These are phyloP conservation scores for Cryphonectria radicalis DNA, from an alignment of 2,329 filamentous ascomycete species.

Conservation along the genomic window DNA sequence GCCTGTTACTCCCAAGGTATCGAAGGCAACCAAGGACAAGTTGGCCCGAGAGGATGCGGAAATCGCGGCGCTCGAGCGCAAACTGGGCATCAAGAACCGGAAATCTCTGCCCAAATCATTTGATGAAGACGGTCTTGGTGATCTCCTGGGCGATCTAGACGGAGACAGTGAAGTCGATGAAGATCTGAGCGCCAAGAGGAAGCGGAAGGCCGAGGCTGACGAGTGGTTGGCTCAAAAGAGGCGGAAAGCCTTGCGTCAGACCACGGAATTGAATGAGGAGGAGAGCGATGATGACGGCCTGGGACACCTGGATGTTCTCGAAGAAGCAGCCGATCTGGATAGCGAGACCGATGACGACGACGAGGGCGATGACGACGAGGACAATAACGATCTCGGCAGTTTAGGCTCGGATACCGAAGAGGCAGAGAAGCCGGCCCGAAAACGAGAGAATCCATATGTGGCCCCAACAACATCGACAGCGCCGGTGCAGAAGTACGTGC, in stretches of 20 bases:
- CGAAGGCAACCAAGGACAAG: conserved; percentile 58
- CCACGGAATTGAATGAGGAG: conserved; percentile 32
- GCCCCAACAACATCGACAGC: conserved; percentile 62
- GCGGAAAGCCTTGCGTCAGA: conserved; percentile 45
- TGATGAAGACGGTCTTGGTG: conserved; percentile 80
- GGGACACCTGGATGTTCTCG: conserved; percentile 37
- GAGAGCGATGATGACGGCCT: conserved; percentile 37
- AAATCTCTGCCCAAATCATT: conserved; percentile 76
- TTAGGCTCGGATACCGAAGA: conserved; percentile 43
- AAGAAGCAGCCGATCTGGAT: conserved; percentile 31
- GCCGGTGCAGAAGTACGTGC: conserved; percentile 75
- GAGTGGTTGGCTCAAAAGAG: conserved; percentile 65
- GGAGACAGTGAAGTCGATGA: conserved; percentile 53
- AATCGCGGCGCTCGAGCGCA: conserved; percentile 85
- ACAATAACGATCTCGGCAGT: conserved; percentile 44
- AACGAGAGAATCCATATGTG: conserved; percentile 82
- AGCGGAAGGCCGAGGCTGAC: conserved; percentile 61
- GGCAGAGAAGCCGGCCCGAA: conserved; percentile 37
- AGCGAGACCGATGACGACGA: conserved; percentile 32
- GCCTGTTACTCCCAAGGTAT: conserved; percentile 27
- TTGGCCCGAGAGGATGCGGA: conserved; percentile 84
- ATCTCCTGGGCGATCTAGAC: conserved; percentile 72
- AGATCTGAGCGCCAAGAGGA: conserved; percentile 60
- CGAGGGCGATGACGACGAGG: conserved; percentile 38
- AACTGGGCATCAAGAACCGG: conserved; percentile 78